Percentiles rank a stretch among this genome's conserved stretches.
These are phyloP conservation scores for Collybiopsis confluens DNA, from an alignment of 768 basidiomycete species.

Conservation along the genomic window DNA sequence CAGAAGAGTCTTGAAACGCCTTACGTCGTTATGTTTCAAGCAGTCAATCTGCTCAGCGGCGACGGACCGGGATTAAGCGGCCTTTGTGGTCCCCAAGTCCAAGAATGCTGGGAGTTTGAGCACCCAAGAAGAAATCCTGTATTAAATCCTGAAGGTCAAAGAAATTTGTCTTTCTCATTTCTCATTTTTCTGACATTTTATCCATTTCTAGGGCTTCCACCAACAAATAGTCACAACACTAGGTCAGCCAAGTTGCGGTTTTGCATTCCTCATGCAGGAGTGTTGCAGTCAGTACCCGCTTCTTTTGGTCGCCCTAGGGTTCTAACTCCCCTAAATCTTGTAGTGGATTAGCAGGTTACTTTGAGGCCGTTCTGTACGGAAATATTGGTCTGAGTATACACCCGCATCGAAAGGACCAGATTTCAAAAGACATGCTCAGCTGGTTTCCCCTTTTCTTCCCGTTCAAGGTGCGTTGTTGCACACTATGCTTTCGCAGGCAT, in stretches of 20 bases:
- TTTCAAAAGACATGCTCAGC: slow-evolving; percentile 96
- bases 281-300: slow-evolving; percentile 54
- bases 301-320: background rate
- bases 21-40: slow-evolving; percentile 98
- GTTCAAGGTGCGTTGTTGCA: slow-evolving; percentile 60
- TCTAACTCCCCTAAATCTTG: background rate
- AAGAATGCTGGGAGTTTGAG: slow-evolving; percentile 97
- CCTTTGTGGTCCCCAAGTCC: slow-evolving; percentile 77
- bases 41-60: slow-evolving; percentile 84
- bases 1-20: slow-evolving; percentile 86
- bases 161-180: slow-evolving; percentile 6
- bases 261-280: slow-evolving; percentile 91
- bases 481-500: slow-evolving; percentile 1
- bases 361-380: slow-evolving; percentile 91
- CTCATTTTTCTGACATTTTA: slow-evolving; percentile 1
- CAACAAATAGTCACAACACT: slow-evolving; percentile 95
- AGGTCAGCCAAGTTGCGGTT: slow-evolving; percentile 84
- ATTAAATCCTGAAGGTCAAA: slow-evolving; percentile 63
- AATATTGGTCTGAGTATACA: slow-evolving; percentile 91
- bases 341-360: slow-evolving; percentile 91
- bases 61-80: slow-evolving; percentile 55
- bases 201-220: slow-evolving; percentile 65
- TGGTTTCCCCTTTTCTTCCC: slow-evolving; percentile 99
- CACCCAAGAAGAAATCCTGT: slow-evolving; percentile 84
- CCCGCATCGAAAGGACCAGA: slow-evolving; percentile 77